A percentile compares a stretch with the other conserved stretches of the same genome.
These are phyloP conservation scores for Blastomyces silverae DNA, from an alignment of 2,329 filamentous ascomycete genomes.

Conservation along the genomic window DNA sequence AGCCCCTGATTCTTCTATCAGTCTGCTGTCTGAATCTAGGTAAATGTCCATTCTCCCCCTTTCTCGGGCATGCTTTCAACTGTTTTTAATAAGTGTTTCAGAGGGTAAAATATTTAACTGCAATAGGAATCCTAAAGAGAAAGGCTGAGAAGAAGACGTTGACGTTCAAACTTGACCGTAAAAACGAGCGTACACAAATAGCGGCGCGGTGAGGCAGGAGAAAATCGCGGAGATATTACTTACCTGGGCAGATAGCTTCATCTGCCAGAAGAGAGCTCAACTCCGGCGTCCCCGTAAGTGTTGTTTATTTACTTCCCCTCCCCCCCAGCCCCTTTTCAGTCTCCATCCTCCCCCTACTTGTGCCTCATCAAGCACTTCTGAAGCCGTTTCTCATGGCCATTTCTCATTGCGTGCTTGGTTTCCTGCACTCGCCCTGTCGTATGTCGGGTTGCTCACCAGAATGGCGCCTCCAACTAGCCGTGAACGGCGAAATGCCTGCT, in stretches of 20 bases:
- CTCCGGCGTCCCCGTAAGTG: neutral
- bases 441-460: constrained; percentile 4
- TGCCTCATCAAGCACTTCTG: neutral
- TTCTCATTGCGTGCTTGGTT: neutral
- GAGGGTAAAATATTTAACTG: neutral
- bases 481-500: constrained; percentile 17
- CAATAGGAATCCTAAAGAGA: neutral
- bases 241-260: constrained; percentile 1
- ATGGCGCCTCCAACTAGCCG: constrained; percentile 15
- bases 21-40: neutral
- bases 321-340: neutral
- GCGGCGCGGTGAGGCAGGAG: neutral
- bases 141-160: neutral
- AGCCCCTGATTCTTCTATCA: too few relatives aligned
- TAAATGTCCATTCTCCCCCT: neutral
- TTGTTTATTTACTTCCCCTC: neutral
- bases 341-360: too few relatives aligned
- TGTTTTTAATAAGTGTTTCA: neutral
- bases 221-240: neutral
- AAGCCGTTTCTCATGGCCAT: neutral
- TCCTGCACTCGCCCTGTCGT: neutral
- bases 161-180: neutral
- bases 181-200: too few relatives aligned
- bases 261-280: neutral
- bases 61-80: neutral